phyloP scores from a whole-genome alignment of 768 basidiomycete genomes.

The Asterophora lycoperdoides region DNA sequence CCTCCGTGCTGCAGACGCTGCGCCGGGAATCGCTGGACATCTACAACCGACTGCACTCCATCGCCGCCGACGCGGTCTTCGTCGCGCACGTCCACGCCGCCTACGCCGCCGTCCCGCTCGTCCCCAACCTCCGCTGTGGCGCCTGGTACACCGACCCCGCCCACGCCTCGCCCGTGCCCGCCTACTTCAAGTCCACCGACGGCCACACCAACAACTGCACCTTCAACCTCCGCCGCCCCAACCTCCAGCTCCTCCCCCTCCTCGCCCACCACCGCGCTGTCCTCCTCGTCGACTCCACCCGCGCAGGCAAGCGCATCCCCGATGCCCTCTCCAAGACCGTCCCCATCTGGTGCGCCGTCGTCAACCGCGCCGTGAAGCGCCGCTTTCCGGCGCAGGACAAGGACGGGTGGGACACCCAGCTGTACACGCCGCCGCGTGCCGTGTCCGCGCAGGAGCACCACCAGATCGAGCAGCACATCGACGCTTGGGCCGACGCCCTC shows the following conservation, averaged over 20 bases:
- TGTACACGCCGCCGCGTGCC: too few relatives aligned
- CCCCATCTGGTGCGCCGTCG: constrained; percentile 90
- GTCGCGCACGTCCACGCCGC: constrained; percentile 34
- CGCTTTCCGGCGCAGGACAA: too few relatives aligned
- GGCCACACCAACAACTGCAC: constrained; percentile 83
- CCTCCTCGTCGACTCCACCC: constrained; percentile 87
- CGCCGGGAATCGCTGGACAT: constrained; percentile 74
- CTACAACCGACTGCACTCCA: constrained; percentile 86
- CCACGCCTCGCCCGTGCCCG: constrained; percentile 42
- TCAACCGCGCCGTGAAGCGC: constrained; percentile 55
- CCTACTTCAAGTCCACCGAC: constrained; percentile 92
- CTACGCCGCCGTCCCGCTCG: constrained; percentile 35
- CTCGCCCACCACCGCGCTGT: constrained; percentile 60
- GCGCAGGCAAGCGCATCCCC: constrained; percentile 90
- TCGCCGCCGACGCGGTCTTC: constrained; percentile 71
- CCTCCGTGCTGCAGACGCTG: constrained; percentile 41
- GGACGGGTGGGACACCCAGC: too few relatives aligned
- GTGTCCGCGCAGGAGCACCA: too few relatives aligned
- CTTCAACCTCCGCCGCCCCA: constrained; percentile 81
- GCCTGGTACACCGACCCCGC: constrained; percentile 86
- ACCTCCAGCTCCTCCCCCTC: constrained; percentile 69
- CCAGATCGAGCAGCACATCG: too few relatives aligned
- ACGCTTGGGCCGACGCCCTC: too few relatives aligned
- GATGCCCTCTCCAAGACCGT: constrained; percentile 93
- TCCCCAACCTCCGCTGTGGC: constrained; percentile 91